Percentiles rank a stretch among this genome's conserved stretches.
These are phyloP conservation scores for Saturnispora gosingensis DNA, from an alignment of 805 yeast genomes.

Conservation along the genomic window DNA sequence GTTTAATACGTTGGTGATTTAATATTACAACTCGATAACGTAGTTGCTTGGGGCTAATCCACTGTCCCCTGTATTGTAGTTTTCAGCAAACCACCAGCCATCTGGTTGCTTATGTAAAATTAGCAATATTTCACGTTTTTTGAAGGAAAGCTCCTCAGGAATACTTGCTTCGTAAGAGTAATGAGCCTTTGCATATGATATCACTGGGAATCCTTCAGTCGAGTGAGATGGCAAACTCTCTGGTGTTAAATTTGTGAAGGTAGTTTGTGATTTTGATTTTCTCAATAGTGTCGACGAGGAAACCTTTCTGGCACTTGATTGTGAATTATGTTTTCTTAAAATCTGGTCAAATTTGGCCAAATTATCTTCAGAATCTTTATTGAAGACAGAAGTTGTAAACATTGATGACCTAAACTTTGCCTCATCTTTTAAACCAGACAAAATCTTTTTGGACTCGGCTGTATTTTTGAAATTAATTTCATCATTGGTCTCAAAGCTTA, in stretches of 20 bases:
- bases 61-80: constrained; percentile 32
- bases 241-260: constrained; percentile 15
- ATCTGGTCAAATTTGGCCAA: neutral
- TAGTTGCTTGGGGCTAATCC: constrained; percentile 64
- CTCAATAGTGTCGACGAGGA: constrained; percentile 10
- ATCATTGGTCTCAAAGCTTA: constrained; percentile 5
- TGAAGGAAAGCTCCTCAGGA: constrained; percentile 51
- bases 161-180: constrained; percentile 52
- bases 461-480: neutral
- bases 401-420: constrained; percentile 30
- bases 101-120: constrained; percentile 53
- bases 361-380: constrained; percentile 7
- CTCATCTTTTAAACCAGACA: constrained; percentile 26
- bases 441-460: neutral
- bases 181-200: constrained; percentile 44
- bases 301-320: neutral
- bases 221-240: constrained; percentile 38
- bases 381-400: constrained; percentile 9
- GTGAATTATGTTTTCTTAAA: constrained; percentile 9
- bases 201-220: constrained; percentile 44
- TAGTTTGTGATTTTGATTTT: constrained; percentile 26
- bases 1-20: neutral
- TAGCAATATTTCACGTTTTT: constrained; percentile 46
- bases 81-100: constrained; percentile 71
- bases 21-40: constrained; percentile 24